Evolutionary conservation across 257 asterid species (phyloP).

Genomic region (Haberlea rhodopensis): DNA sequence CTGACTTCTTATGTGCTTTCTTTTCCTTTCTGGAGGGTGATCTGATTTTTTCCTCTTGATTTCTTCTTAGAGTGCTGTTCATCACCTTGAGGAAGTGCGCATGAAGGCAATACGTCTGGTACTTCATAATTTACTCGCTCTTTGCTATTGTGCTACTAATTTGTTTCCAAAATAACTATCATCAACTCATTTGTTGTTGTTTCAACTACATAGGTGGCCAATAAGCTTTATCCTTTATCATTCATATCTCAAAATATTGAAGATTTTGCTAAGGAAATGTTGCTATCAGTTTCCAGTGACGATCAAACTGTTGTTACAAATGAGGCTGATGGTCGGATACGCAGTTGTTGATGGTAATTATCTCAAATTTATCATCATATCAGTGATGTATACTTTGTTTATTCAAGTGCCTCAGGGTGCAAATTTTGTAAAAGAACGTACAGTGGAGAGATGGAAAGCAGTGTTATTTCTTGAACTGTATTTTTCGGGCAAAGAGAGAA

Average conservation of each 20-base stretch:
- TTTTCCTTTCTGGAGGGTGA: constrained; percentile 21
- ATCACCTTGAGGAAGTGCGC: constrained; percentile 92
- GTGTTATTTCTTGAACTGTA: background rate
- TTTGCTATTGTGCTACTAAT: constrained; percentile 15
- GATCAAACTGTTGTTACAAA: constrained; percentile 34
- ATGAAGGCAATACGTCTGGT: constrained; percentile 99
- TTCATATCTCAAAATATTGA: constrained; percentile 76
- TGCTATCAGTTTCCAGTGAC: constrained; percentile 59
- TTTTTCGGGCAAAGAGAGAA: background rate
- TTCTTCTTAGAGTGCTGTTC: constrained; percentile 70
- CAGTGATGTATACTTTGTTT: too few relatives aligned
- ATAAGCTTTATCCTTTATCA: constrained; percentile 88
- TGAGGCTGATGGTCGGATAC: constrained; percentile 53
- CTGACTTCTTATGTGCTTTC: constrained; percentile 8
- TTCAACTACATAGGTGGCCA: constrained; percentile 68
- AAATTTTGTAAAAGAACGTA: background rate
- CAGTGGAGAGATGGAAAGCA: background rate
- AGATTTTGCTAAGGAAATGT: constrained; percentile 76
- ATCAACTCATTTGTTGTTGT: background rate
- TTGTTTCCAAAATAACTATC: constrained; percentile 16
- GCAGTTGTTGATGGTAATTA: constrained; percentile 54
- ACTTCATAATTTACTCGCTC: constrained; percentile 28
- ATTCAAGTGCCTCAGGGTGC: constrained; percentile 23
- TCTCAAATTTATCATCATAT: constrained; percentile 11
- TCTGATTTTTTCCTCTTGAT: constrained; percentile 33